Percentiles rank a stretch among this genome's conserved stretches.
Evolutionary conservation across 805 yeast genomes (phyloP).

Genomic region (Barnettozyma vustinii): DNA sequence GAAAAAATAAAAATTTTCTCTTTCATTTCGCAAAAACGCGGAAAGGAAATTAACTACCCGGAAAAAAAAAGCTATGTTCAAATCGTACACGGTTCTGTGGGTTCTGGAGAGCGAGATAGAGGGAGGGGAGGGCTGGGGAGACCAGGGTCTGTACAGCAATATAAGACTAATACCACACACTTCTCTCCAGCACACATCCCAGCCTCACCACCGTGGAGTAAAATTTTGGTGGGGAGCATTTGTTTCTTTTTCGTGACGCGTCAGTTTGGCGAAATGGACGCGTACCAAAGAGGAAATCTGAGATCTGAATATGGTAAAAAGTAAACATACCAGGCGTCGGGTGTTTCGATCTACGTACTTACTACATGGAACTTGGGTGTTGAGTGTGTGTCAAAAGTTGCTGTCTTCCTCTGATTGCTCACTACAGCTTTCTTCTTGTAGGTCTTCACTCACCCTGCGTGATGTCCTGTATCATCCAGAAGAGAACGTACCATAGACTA

Average conservation of each 20-base stretch:
- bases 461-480: neutral
- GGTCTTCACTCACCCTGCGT: neutral
- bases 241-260: neutral
- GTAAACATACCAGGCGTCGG: neutral
- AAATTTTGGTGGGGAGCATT: neutral
- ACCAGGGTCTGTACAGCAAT: too few species aligned
- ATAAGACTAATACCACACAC: too few species aligned
- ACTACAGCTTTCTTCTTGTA: neutral
- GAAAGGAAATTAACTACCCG: neutral
- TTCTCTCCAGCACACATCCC: too few species aligned
- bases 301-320: neutral
- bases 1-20: neutral
- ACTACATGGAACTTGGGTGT: neutral
- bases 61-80: too few species aligned
- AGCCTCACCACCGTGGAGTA: too few species aligned
- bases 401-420: neutral
- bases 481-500: neutral
- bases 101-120: too few species aligned
- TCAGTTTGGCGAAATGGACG: constrained; percentile 1
- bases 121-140: too few species aligned
- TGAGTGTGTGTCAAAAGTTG: neutral
- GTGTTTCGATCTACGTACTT: neutral
- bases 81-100: too few species aligned
- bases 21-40: neutral
- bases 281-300: neutral